Conservation (phyloP, 495 filamentous ascomycete genomes). For the Talaromyces ruber region DNA sequence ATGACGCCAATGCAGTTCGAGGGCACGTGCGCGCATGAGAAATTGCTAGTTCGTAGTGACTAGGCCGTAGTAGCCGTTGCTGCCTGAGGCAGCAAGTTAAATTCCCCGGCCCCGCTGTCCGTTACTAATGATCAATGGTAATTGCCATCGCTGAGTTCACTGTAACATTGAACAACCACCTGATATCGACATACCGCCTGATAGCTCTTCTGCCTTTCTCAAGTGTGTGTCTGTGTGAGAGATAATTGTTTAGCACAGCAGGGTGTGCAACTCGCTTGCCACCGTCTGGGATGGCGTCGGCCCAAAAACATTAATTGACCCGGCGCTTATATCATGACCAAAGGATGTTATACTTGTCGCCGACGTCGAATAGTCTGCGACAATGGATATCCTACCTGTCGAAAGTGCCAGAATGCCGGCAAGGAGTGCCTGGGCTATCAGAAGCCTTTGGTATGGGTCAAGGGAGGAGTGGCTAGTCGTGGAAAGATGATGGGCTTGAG, state of each 20-base stretch:
- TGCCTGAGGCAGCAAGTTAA: not conserved
- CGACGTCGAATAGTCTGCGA: slow-evolving; percentile 48
- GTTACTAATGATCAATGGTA: not conserved
- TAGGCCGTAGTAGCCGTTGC: not conserved
- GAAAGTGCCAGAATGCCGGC: slow-evolving; percentile 54
- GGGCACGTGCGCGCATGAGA: not conserved
- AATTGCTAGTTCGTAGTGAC: not conserved
- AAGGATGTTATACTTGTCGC: slow-evolving; percentile 43
- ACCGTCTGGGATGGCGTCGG: not conserved
- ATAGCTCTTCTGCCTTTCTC: not conserved
- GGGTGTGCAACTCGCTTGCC: not conserved
- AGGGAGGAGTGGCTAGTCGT: slow-evolving; percentile 40
- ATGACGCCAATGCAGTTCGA: not conserved
- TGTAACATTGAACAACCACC: not conserved
- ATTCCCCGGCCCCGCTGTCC: not conserved
- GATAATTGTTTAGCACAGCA: too few species aligned
- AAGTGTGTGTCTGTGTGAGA: too few species aligned
- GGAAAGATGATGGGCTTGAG: slow-evolving; percentile 45
- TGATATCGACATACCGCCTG: not conserved
- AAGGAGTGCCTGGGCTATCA: slow-evolving; percentile 57
- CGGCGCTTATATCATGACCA: slow-evolving; percentile 26
- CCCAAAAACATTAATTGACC: not conserved
- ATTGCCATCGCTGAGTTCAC: not conserved
- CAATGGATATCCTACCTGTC: slow-evolving; percentile 53
- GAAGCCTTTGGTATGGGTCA: slow-evolving; percentile 44